A percentile compares a stretch with the other conserved stretches of the same genome.
phyloP scores from a whole-genome alignment of 805 yeast genomes.

The Kluyveromyces wickerhamii region DNA sequence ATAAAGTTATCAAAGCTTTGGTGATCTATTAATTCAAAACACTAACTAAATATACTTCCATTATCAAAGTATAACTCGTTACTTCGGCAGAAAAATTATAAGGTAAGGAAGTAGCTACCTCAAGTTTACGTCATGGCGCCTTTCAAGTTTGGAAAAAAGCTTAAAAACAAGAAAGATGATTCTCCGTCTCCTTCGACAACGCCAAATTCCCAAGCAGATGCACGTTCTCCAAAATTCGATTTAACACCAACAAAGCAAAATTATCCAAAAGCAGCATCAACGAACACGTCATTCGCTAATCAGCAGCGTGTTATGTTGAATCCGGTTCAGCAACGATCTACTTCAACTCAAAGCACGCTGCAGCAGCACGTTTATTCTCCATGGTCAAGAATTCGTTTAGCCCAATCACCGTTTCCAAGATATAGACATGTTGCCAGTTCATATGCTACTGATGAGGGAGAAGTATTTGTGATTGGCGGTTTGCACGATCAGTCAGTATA shows the following conservation, averaged over 20 bases:
- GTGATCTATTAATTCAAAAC: no score
- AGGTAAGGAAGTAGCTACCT: no score
- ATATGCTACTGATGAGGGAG: slow-evolving; percentile 68
- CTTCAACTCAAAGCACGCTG: slow-evolving; percentile 23
- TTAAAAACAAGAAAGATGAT: slow-evolving; percentile 27
- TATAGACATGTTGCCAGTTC: slow-evolving; percentile 86
- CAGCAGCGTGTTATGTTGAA: slow-evolving; percentile 6
- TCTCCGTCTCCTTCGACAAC: not conserved
- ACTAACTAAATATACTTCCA: no score
- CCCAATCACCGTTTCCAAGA: slow-evolving; percentile 85
- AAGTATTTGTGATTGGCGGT: slow-evolving; percentile 89
- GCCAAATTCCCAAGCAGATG: slow-evolving; percentile 1
- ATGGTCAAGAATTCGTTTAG: slow-evolving; percentile 58
- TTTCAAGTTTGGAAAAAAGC: slow-evolving; percentile 48
- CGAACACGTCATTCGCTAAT: slow-evolving; percentile 5
- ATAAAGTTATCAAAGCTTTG: no score
- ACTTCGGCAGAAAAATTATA: no score
- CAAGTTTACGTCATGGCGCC: no score
- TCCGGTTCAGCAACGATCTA: slow-evolving; percentile 25
- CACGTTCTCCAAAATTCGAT: not conserved
- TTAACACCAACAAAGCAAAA: slow-evolving; percentile 8
- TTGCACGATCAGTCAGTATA: slow-evolving; percentile 84
- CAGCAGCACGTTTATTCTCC: slow-evolving; percentile 37
- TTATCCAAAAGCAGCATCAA: slow-evolving; percentile 6
- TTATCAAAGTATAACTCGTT: no score